These are phyloP conservation scores for Pyronema domesticum DNA, from an alignment of 495 filamentous ascomycete genomes.

Conservation along the genomic window DNA sequence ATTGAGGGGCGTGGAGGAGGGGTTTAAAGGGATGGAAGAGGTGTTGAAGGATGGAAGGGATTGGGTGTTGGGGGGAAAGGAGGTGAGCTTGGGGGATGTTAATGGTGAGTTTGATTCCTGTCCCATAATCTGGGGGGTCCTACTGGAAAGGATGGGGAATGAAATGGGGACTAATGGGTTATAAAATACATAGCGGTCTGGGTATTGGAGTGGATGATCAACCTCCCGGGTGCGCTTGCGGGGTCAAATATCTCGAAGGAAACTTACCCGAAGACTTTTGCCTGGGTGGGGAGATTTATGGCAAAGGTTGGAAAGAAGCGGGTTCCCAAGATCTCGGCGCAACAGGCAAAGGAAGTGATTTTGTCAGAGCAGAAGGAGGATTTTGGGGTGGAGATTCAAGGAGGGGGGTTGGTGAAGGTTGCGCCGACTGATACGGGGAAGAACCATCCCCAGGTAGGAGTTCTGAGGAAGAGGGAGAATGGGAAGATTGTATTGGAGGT, in stretches of 20 bases:
- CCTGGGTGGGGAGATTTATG: slow-evolving; percentile 39
- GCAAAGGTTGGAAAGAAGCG: slow-evolving; percentile 29
- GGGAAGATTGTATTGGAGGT: slow-evolving; percentile 37
- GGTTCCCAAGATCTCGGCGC: slow-evolving; percentile 30
- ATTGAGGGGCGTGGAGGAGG: slow-evolving; percentile 5
- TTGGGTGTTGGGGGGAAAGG: slow-evolving; percentile 34
- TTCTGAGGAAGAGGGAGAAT: slow-evolving; percentile 30
- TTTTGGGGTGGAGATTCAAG: not conserved
- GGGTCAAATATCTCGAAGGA: slow-evolving; percentile 26
- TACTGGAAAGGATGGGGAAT: too few relatives aligned
- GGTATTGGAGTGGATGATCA: slow-evolving; percentile 41
- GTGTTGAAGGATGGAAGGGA: slow-evolving; percentile 39
- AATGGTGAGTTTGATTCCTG: slow-evolving; percentile 27
- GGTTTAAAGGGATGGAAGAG: slow-evolving; percentile 35
- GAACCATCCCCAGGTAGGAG: slow-evolving; percentile 35
- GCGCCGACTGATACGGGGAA: slow-evolving; percentile 41
- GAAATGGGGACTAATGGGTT: not conserved
- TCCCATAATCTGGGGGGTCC: not conserved
- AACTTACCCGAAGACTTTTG: slow-evolving; percentile 35
- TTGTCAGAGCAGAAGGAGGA: slow-evolving; percentile 21
- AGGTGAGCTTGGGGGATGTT: slow-evolving; percentile 38
- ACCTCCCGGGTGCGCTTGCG: slow-evolving; percentile 32
- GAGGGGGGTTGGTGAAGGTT: slow-evolving; percentile 34
- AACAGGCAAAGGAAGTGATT: slow-evolving; percentile 32
- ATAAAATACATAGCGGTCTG: slow-evolving; percentile 30